A percentile compares a stretch with the other conserved stretches of the same genome.
phyloP scores from a whole-genome alignment of 108 stramenopile genomes.

The Stephanodiscus minutulus region DNA sequence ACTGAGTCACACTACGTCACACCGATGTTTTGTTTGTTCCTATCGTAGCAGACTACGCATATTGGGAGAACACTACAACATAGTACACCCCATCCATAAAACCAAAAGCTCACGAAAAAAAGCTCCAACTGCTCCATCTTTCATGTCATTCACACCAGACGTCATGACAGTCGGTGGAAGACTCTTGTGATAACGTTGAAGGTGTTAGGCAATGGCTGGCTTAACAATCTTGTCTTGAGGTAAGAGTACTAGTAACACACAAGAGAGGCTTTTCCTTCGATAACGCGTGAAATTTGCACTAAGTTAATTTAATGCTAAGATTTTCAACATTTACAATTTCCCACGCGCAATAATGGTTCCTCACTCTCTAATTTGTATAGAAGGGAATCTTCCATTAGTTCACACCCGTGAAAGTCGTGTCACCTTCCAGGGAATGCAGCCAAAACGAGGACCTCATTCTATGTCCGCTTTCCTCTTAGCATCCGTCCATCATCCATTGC shows the following conservation, averaged over 20 bases:
- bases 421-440: neutral
- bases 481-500: conserved; percentile 3
- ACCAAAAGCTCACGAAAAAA: too few relatives aligned
- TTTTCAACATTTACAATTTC: neutral
- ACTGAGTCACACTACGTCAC: too few relatives aligned
- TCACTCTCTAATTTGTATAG: neutral
- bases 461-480: neutral
- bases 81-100: too few relatives aligned
- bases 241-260: neutral
- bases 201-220: too few relatives aligned
- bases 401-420: neutral
- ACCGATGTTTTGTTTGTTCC: too few relatives aligned
- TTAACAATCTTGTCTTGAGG: neutral
- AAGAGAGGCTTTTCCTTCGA: too few relatives aligned
- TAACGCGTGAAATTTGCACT: neutral
- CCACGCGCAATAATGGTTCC: neutral
- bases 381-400: neutral
- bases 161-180: too few relatives aligned
- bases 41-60: too few relatives aligned
- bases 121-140: too few relatives aligned
- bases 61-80: too few relatives aligned
- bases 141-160: too few relatives aligned
- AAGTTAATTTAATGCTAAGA: neutral
- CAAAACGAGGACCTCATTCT: neutral
- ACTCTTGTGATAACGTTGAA: too few relatives aligned